A percentile compares a stretch with the other conserved stretches of the same genome.
Conservation (phyloP, 2,329 filamentous ascomycete species). For the Alternaria atra region DNA sequence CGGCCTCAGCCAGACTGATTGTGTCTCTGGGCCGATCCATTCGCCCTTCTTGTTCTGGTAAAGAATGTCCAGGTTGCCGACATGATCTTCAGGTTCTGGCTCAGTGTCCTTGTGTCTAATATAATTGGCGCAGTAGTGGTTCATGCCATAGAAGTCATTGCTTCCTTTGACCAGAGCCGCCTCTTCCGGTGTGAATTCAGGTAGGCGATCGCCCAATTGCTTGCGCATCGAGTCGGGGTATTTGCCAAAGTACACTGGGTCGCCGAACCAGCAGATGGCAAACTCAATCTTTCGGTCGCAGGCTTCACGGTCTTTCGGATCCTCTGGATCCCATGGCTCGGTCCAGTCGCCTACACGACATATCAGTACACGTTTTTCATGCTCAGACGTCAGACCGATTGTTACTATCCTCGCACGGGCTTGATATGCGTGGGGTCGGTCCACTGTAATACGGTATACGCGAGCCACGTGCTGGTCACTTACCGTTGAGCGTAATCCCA, state of each 20-base stretch:
- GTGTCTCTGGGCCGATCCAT: slow-evolving; percentile 81
- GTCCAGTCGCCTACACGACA: slow-evolving; percentile 70
- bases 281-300: slow-evolving; percentile 86
- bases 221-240: slow-evolving; percentile 85
- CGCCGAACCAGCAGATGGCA: slow-evolving; percentile 86
- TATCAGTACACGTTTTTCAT: slow-evolving; percentile 25
- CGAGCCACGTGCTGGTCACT: slow-evolving; percentile 35
- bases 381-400: slow-evolving; percentile 1
- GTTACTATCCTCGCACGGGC: background rate
- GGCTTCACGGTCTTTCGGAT: slow-evolving; percentile 78
- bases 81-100: slow-evolving; percentile 71
- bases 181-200: slow-evolving; percentile 77
- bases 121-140: slow-evolving; percentile 91
- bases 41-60: slow-evolving; percentile 76
- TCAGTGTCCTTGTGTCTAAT: slow-evolving; percentile 74
- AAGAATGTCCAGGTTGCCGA: slow-evolving; percentile 78
- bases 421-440: background rate
- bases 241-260: slow-evolving; percentile 84
- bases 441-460: slow-evolving; percentile 17
- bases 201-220: slow-evolving; percentile 81
- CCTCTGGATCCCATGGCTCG: slow-evolving; percentile 82
- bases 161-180: slow-evolving; percentile 78
- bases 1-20: slow-evolving; percentile 82
- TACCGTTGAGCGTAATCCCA: slow-evolving; percentile 86
- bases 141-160: slow-evolving; percentile 95